Percentiles rank a stretch among this genome's conserved stretches.
phyloP scores from a whole-genome alignment of 768 basidiomycete species.

The Kwoniella europaea region DNA sequence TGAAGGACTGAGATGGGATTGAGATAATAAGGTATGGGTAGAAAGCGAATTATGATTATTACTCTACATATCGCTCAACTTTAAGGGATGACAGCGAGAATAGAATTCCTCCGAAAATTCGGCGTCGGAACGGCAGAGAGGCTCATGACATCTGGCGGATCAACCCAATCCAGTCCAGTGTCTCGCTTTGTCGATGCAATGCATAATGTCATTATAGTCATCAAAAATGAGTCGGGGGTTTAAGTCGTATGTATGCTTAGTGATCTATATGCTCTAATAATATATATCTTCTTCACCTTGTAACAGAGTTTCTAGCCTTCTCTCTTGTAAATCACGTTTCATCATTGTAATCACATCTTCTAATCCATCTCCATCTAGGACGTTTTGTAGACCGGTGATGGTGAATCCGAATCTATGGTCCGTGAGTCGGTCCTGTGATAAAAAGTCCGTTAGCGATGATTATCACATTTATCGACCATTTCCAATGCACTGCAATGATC shows the following conservation, averaged over 20 bases:
- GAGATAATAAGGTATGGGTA: no score
- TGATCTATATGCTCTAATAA: slow-evolving; percentile 29
- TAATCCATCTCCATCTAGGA: slow-evolving; percentile 60
- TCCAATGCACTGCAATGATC: no score
- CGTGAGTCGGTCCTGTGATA: slow-evolving; percentile 80
- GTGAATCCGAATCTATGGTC: slow-evolving; percentile 87
- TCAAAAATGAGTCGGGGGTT: neutral
- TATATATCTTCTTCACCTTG: slow-evolving; percentile 55
- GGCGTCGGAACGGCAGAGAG: no score
- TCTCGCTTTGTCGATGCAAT: neutral
- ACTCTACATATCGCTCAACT: no score
- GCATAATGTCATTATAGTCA: neutral
- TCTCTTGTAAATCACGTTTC: slow-evolving; percentile 49
- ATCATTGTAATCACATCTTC: slow-evolving; percentile 56
- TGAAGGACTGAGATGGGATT: neutral
- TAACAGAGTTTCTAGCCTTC: slow-evolving; percentile 57
- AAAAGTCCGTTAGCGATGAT: neutral
- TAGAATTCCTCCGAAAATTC: no score
- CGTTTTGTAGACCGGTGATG: slow-evolving; percentile 61
- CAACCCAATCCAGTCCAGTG: no score
- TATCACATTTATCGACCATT: no score
- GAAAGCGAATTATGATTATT: no score
- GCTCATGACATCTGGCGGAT: no score
- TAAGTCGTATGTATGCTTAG: neutral
- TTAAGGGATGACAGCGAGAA: no score